Base-by-base conservation (phyloP, 495 filamentous ascomycete genomes). In the Aspergillus cavernicola region DNA sequence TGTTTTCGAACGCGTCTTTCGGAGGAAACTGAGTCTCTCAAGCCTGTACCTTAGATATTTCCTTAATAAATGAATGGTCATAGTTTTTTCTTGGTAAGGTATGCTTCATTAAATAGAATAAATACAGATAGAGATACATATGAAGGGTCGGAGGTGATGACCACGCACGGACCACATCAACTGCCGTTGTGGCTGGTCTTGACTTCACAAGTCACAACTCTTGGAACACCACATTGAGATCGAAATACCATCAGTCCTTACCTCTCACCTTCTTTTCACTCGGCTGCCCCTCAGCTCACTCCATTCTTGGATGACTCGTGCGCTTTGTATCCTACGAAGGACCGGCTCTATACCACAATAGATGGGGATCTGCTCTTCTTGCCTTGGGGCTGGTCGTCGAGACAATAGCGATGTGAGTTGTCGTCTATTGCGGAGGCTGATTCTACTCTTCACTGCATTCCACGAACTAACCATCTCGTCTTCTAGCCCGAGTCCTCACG, bases 321-420 rank as follows among this genome's bases (percentile, higher is more conserved):
- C 56, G 43, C 50, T 36, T 60, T 55, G 37, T 52, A 59, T 48
- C 57, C 41, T 63, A 59, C 57, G 44, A 58, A 24, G 9, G 44
- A 44, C 53, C 37, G 40, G 16, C 37, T 52, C 28, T 26, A 53
- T 28, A 43, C 18, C 32, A 18, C 12, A 42, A 60, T 67, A 67
- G 68, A 80, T 80, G 77, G 76, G 76, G 60, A 56, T 70, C 54
- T 80, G 77, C 63, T 65, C 74, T 52, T 79, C 75, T 18, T 80
- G 77, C 59, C 73, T 79, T 32, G 77, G 77, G 57, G 61, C 65
- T 22, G 58, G 65, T 55, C 75, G 74, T 57, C 69, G 68, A 33
- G 71, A 73, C 31, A 68, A 63, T 40, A 64, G 65, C 31, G 74
- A 79, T 66, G 77, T 79, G 66, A 70, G 72, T 66, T n/a, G n/a